Evolutionary conservation across 441 rosid genomes (phyloP).

Genomic region (Flueggea neowawraea): DNA sequence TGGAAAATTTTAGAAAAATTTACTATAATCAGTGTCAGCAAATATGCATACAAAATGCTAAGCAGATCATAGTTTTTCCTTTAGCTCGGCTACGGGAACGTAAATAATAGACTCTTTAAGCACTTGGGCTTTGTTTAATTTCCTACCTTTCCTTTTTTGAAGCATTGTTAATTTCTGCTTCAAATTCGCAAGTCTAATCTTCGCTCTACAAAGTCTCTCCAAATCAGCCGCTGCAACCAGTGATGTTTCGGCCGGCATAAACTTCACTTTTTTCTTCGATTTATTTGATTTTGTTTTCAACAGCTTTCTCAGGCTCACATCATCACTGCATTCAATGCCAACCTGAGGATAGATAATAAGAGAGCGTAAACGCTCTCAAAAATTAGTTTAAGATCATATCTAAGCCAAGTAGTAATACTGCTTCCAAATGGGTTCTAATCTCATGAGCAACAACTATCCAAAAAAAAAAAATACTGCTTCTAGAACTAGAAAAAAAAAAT

Average conservation of each 20-base stretch:
- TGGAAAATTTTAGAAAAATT: too few species aligned
- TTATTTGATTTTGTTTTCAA: conserved; percentile 34
- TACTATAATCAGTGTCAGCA: too few species aligned
- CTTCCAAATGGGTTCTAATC: too few species aligned
- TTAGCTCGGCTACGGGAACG: conserved; percentile 75
- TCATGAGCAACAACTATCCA: too few species aligned
- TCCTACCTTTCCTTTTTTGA: conserved; percentile 38
- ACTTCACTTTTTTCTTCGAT: conserved; percentile 30
- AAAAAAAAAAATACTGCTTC: too few species aligned
- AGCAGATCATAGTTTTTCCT: conserved; percentile 42
- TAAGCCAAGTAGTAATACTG: too few species aligned
- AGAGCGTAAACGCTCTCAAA: too few species aligned
- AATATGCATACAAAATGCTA: background rate
- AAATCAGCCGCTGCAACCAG: conserved; percentile 49
- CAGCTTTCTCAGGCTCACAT: conserved; percentile 57
- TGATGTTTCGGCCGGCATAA: conserved; percentile 12
- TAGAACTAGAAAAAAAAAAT: too few species aligned
- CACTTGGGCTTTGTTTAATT: conserved; percentile 22
- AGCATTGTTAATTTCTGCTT: conserved; percentile 44
- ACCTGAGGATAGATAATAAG: conserved; percentile 30
- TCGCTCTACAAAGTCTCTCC: conserved; percentile 65
- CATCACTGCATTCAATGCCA: conserved; percentile 40
- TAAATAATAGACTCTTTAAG: conserved; percentile 47
- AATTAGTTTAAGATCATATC: too few species aligned
- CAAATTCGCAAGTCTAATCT: conserved; percentile 50